These are phyloP conservation scores for Eimeria maxima DNA, from an alignment of 169 alveolate genomes.

Conservation along the genomic window DNA sequence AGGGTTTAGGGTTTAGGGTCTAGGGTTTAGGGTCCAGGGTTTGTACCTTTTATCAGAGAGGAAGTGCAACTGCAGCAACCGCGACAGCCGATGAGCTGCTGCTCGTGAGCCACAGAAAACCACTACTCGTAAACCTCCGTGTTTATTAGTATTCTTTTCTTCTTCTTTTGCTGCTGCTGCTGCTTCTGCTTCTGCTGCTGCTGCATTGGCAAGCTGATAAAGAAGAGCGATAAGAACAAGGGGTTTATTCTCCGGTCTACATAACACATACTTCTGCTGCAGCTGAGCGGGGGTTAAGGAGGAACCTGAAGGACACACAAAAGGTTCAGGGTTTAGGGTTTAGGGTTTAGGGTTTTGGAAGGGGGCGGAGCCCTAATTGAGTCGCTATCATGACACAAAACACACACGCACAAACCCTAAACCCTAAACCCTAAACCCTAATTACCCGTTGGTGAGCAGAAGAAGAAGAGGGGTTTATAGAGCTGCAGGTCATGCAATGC, in stretches of 20 bases:
- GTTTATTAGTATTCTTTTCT: not conserved
- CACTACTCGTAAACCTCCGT: not conserved
- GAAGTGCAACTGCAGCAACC: constrained; percentile 71
- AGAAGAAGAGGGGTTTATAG: constrained; percentile 77
- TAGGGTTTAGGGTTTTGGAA: not conserved
- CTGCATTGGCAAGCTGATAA: constrained; percentile 36
- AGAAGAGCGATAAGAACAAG: constrained; percentile 60
- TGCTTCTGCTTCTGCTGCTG: constrained; percentile 55
- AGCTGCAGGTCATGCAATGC: constrained; percentile 69
- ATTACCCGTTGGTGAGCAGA: constrained; percentile 68
- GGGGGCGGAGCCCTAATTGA: not conserved
- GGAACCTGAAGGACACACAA: not conserved
- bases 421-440: constrained; percentile 7
- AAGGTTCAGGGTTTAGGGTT: constrained; percentile 1
- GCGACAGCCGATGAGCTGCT: constrained; percentile 68
- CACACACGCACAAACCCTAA: not conserved
- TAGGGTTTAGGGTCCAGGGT: not conserved
- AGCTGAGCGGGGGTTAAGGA: constrained; percentile 5
- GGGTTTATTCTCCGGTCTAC: constrained; percentile 52
- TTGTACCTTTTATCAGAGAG: not conserved
- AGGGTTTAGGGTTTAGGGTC: not conserved
- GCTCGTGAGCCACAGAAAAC: constrained; percentile 50
- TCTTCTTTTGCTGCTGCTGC: not conserved
- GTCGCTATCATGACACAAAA: not conserved
- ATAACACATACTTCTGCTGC: constrained; percentile 70